Evolutionary conservation across 352 stramenopile species (phyloP), one percentile per base, ranked within the genome.

Genomic region (Phytophthora quininea): DNA sequence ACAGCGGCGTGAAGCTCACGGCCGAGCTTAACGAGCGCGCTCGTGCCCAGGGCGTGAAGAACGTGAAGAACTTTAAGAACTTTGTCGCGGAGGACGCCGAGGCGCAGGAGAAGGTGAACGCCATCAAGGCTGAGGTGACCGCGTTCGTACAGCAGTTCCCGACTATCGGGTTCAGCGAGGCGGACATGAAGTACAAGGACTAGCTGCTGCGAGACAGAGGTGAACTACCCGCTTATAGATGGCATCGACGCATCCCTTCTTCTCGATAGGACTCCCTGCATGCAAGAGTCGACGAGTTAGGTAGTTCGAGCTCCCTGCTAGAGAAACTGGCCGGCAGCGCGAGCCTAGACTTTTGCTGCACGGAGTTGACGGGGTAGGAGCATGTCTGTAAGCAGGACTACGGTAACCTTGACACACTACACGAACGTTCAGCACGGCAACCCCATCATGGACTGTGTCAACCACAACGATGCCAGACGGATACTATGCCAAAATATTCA

Each of bases 141-240:
- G 79, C 84, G 29, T 99, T 99, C 76, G 91, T 97, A 60, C 93
- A 91, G 47, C 79, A 91, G 55, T 99, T 99, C 84, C 97, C 97
- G 7, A 98, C 95, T 11, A 91, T 99, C 60, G 97, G 97, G 48
- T 99, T 98, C 68, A 88, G 96, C 60, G 92, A 98, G 62, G 78
- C 88, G n/a, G 91, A 97, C 67, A 96, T 96, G 88, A 89, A 89
- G 74, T 96, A 96, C 79, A 89, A 91, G 82, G 73, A 93, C 46
- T 93, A 91, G 62, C 19, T 24, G 24, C 46, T 57, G 45, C 29
- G 50, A 59, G 55, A 52, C 40, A 49, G 58, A 33, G 24, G 19
- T 49, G 40, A 24, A 24, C 19, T 24, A 24, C 19, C 29, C 50
- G 58, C 52, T 53, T 48, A 50, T 64, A 24, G 19, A 24, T 24